Evolutionary conservation across 768 basidiomycete species (phyloP), one percentile per base, ranked within the genome.

Genomic region (Leucocoprinus sp.): DNA sequence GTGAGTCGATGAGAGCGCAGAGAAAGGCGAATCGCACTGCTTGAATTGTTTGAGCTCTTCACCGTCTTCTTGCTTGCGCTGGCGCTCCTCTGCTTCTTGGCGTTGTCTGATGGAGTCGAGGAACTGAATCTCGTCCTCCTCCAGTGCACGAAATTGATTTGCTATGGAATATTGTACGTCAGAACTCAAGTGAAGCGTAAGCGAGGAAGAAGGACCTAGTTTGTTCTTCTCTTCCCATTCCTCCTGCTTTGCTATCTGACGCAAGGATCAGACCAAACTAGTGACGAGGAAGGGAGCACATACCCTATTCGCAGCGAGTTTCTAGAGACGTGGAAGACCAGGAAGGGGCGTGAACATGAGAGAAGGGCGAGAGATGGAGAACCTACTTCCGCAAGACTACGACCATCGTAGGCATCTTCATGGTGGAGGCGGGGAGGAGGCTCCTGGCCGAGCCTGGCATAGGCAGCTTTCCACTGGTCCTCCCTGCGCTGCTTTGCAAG

Each of bases 221-320:
- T 89, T 90, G 50, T 79, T 87, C 60, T 85, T 85, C 61, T 89
- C 85, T 59, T 92, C 89, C 85, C 87, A 92, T 77, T 92, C 86
- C 61, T 92, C 89, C 64, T 92, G 87, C 62, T 91, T 90, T 52
- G 86, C 87, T 56, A 82, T 78, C 86, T 89, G 50, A n/a, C 24
- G 23, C 22, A 8, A 22, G 34, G 23, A 12, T 8, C 19, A 42
- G 43, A 27, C 37, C 1, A 36, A 24, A 38, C 24, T 15, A 39
- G 40, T 27, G 45, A 43, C 24, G 36, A 33, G 27, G 24, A 27
- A 43, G 23, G 21, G 34, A 49, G 24, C 45, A 60, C 70, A 60
- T 60, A 87, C 87, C 72, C 76, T 86, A 61, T 92, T 92, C 35
- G 87, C 85, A 54, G 89, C 89, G 47, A 92, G 72, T 88, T 90